A percentile compares a stretch with the other conserved stretches of the same genome.
These are phyloP conservation scores for Hirschfeldia incana DNA, from an alignment of 345 rosid genomes.

Conservation along the genomic window DNA sequence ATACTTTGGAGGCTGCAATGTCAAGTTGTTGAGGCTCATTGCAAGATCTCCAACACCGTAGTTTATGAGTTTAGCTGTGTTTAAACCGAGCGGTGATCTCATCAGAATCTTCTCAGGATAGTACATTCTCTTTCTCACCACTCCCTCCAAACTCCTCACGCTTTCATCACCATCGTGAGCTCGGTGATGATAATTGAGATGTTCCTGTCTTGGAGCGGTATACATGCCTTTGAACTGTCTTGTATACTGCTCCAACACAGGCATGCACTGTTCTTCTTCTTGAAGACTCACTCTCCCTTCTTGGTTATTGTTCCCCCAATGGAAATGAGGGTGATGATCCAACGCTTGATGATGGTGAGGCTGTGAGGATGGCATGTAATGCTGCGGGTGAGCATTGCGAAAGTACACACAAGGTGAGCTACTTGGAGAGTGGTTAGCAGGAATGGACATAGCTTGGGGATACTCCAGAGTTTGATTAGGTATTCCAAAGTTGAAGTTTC, in stretches of 20 bases:
- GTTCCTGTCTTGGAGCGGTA: conserved; percentile 45
- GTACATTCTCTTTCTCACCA: conserved; percentile 45
- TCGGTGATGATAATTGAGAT: conserved; percentile 46
- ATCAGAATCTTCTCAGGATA: conserved; percentile 69
- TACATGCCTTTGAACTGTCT: background rate
- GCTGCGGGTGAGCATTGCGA: conserved; percentile 49
- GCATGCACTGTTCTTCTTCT: conserved; percentile 33
- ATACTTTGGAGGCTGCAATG: conserved; percentile 54
- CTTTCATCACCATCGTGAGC: conserved; percentile 41
- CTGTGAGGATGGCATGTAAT: conserved; percentile 46
- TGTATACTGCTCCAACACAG: background rate
- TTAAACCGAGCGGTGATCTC: conserved; percentile 55
- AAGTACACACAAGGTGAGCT: conserved; percentile 41
- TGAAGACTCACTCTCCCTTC: conserved; percentile 33
- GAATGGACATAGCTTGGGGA: conserved; percentile 37
- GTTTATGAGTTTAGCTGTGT: conserved; percentile 51
- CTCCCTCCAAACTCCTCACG: conserved; percentile 47
- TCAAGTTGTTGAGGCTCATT: conserved; percentile 41
- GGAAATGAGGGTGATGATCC: conserved; percentile 52
- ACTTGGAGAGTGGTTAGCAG: conserved; percentile 40
- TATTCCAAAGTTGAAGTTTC: conserved; percentile 42
- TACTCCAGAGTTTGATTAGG: conserved; percentile 9
- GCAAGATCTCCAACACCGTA: conserved; percentile 48
- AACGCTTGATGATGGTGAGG: conserved; percentile 47
- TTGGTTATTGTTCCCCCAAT: conserved; percentile 41